Evolutionary conservation across 768 basidiomycete species (phyloP), one percentile per base, ranked within the genome.

Genomic region (Calocera viscosa): DNA sequence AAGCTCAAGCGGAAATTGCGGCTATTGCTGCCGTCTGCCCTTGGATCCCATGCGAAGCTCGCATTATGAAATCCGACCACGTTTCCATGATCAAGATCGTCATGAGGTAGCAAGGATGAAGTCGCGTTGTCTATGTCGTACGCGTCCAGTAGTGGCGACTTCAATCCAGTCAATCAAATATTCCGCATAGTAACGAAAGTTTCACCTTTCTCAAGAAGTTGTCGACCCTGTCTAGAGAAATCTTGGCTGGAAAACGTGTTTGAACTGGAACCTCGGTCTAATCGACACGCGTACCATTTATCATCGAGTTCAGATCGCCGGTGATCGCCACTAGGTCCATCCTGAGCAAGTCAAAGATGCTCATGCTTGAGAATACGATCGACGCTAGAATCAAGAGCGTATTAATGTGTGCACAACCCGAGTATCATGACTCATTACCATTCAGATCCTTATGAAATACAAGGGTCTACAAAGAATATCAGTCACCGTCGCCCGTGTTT

Each of bases 1-100:
- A 78, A 72, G 14, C 67, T 67, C 8, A 78, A 70, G 11, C 67
- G 68, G 70, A 76, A 78, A 63, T 75, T 74, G 17, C 70, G 43
- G 63, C 67, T 10, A 39, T 35, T 28, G 24, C 49, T 14, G 65
- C 28, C 30, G 16, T 28, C 53, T 32, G 53, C 30, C 16, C 26
- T 26, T 10, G 70, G 70, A 11, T 69, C 70, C 77, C 77, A 78
- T 2, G 72, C 68, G 70, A 78, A 78, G 1, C 69, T 68, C 0
- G 74, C 76, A 32, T 77, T 68, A 34, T 74, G 63, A 33, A 76
- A 68, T 7, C 75, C 68, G 40, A 76, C 73, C 49, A 72, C 65
- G 12, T 72, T 72, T 16, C 73, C 65, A 16, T 70, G 67, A 64
- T 74, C 66, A n/a, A 73, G 72, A 63, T 73, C 71, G 32, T 38